Evolutionary conservation across 139 green algal genomes (phyloP).

Genomic region (Zygnema cylindricum): DNA sequence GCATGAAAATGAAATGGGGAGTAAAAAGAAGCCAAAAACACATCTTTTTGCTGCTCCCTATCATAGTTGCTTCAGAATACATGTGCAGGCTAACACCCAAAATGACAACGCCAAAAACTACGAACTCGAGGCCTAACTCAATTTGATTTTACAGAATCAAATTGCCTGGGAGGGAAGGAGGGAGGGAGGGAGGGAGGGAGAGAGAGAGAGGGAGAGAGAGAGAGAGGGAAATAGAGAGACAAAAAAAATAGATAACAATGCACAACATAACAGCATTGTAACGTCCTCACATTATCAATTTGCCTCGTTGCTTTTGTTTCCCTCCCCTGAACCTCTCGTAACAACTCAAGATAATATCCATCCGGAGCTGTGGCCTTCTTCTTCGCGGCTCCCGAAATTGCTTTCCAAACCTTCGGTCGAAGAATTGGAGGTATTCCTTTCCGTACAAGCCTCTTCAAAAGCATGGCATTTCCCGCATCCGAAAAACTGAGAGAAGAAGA

Average conservation of each 20-base stretch:
- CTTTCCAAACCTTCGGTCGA: slow-evolving; percentile 52
- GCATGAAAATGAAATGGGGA: no score
- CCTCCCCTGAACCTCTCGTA: slow-evolving; percentile 32
- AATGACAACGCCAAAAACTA: no score
- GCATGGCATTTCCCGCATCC: neutral
- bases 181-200: neutral
- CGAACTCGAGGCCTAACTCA: no score
- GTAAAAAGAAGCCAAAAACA: no score
- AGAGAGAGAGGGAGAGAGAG: neutral
- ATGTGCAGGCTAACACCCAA: no score
- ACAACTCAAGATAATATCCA: slow-evolving; percentile 41
- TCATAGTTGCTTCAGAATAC: no score
- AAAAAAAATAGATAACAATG: no score
- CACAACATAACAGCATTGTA: no score
- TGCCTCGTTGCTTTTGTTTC: slow-evolving; percentile 44
- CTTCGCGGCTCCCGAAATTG: slow-evolving; percentile 37
- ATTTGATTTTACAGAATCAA: no score
- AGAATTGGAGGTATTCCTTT: slow-evolving; percentile 55
- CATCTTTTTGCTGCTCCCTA: no score
- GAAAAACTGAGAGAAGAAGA: neutral
- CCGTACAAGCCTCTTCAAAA: slow-evolving; percentile 55
- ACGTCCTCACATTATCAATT: slow-evolving; percentile 55
- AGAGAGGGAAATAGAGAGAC: neutral
- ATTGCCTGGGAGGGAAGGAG: neutral
- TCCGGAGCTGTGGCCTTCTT: slow-evolving; percentile 42